Evolutionary conservation across 2,329 filamentous ascomycete species (phyloP).

Genomic region (Fusarium tuaranense): DNA sequence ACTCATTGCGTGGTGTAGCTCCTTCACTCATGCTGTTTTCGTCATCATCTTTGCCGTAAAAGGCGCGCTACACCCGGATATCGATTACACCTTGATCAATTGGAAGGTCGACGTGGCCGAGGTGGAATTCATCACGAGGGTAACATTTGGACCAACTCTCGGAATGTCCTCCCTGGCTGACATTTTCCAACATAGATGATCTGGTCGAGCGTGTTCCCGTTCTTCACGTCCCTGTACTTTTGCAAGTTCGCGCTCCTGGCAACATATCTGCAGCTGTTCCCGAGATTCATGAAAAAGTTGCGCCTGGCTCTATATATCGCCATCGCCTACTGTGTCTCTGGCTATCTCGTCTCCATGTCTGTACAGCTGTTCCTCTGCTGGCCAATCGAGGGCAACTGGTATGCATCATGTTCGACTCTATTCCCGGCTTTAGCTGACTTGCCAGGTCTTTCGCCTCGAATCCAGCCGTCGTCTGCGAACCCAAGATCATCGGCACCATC

Average conservation of each 20-base stretch:
- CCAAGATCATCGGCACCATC: background rate
- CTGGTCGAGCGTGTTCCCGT: conserved; percentile 25
- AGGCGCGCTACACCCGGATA: conserved; percentile 7
- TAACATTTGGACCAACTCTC: background rate
- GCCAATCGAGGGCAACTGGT: conserved; percentile 33
- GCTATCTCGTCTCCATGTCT: conserved; percentile 13
- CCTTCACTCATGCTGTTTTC: conserved; percentile 7
- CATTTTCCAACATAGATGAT: conserved; percentile 7
- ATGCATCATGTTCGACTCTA: background rate
- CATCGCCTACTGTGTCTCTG: conserved; percentile 4
- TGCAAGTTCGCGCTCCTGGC: conserved; percentile 36
- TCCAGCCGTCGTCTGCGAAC: conserved; percentile 3
- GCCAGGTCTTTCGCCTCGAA: background rate
- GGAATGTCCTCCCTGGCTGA: background rate
- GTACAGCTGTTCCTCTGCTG: conserved; percentile 31
- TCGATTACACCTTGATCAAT: conserved; percentile 28
- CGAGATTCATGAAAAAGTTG: conserved; percentile 30
- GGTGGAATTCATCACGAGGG: background rate
- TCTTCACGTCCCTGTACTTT: conserved; percentile 32
- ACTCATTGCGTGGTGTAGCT: conserved; percentile 18
- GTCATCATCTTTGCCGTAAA: conserved; percentile 10
- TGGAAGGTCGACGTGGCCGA: conserved; percentile 14
- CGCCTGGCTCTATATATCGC: conserved; percentile 8
- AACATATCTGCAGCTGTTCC: conserved; percentile 36
- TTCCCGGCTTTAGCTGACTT: background rate